phyloP scores from a whole-genome alignment of 139 green algal genomes.

The Chlorella sp. region DNA sequence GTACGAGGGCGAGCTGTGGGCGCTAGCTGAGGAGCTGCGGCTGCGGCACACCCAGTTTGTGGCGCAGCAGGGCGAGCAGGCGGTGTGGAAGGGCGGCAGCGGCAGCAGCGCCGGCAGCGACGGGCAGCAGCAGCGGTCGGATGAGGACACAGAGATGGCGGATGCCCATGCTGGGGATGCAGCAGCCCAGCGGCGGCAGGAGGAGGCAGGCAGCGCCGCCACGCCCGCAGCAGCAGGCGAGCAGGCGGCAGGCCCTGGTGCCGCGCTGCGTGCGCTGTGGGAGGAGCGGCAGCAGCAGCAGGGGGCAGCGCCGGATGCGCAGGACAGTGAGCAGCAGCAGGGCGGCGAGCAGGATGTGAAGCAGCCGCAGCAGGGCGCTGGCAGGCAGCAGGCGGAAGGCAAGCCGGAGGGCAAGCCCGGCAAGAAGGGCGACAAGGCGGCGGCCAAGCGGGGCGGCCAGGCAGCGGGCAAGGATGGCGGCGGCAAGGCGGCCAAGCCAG shows the following conservation, averaged over 20 bases:
- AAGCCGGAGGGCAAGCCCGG: neutral
- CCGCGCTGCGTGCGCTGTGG: conserved; percentile 2
- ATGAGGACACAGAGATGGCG: neutral
- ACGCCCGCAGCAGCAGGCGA: neutral
- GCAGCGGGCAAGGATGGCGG: too few relatives aligned
- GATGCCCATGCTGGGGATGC: neutral
- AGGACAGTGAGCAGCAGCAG: neutral
- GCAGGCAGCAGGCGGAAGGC: neutral
- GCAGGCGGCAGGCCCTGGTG: neutral
- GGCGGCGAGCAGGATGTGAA: neutral
- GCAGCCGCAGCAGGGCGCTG: neutral
- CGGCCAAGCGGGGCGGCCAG: too few relatives aligned
- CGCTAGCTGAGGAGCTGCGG: conserved; percentile 23
- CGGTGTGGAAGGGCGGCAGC: conserved; percentile 11
- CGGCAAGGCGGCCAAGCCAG: too few relatives aligned
- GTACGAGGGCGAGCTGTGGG: conserved; percentile 25
- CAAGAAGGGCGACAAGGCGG: too few relatives aligned
- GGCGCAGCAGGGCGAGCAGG: neutral
- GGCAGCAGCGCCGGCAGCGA: neutral
- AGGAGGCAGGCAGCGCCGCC: neutral
- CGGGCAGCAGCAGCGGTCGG: neutral
- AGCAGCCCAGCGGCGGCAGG: neutral
- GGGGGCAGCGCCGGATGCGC: too few relatives aligned
- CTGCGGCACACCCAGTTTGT: conserved; percentile 25
- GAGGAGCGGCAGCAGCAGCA: neutral